Evolutionary conservation across 1,139 yeast genomes (phyloP).

Genomic region (Lodderomyces pseudojiufengensis): DNA sequence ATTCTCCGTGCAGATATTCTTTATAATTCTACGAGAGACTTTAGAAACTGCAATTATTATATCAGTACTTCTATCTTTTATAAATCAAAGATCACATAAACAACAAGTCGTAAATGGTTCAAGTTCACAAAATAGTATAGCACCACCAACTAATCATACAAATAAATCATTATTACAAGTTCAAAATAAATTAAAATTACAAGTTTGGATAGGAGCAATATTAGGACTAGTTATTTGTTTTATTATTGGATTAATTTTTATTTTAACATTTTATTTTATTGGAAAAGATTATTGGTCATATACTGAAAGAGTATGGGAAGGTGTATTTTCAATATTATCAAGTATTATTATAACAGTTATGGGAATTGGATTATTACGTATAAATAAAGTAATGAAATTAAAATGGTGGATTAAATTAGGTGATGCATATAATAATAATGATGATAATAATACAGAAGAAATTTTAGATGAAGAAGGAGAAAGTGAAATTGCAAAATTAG

Average conservation of each 20-base stretch:
- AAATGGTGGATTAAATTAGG: constrained; percentile 50
- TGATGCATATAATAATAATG: constrained; percentile 29
- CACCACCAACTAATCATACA: background rate
- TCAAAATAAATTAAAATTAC: constrained; percentile 44
- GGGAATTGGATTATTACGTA: constrained; percentile 84
- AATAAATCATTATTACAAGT: constrained; percentile 11
- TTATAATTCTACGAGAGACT: constrained; percentile 82
- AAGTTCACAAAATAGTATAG: background rate
- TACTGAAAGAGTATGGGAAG: constrained; percentile 91
- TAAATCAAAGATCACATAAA: constrained; percentile 50
- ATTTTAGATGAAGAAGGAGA: constrained; percentile 9
- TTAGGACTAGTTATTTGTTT: constrained; percentile 73
- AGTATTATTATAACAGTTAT: constrained; percentile 77
- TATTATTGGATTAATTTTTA: constrained; percentile 70
- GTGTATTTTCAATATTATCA: constrained; percentile 76
- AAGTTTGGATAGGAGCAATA: constrained; percentile 83
- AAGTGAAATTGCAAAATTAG: constrained; percentile 16
- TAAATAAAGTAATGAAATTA: constrained; percentile 61
- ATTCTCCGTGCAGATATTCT: constrained; percentile 76
- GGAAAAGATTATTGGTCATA: constrained; percentile 80
- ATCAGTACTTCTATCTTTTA: constrained; percentile 78
- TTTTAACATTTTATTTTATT: constrained; percentile 68
- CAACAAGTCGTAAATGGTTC: constrained; percentile 1
- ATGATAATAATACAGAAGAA: constrained; percentile 15
- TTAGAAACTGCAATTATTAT: constrained; percentile 84